Base-by-base conservation (phyloP, 192 early-diverging fungal species). In the Phycomyces nitens region DNA sequence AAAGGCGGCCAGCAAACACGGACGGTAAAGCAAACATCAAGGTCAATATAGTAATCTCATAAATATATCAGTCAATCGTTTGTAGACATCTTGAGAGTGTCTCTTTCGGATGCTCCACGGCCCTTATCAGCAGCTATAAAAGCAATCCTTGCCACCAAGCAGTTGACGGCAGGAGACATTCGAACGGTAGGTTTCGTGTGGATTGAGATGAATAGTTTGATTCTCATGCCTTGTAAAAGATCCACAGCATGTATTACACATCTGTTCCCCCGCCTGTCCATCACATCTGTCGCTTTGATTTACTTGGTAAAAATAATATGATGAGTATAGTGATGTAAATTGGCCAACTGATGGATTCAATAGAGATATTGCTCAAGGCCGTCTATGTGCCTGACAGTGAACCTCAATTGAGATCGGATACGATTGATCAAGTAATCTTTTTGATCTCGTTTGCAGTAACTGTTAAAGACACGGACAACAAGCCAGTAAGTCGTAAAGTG, bases 101-200 rank as follows among this genome's bases (percentile, higher is more conserved):
- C 73, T 11, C 24, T 80, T 4, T 65, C 71, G 50, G 66, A 74
- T 20, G 67, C 78, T 6, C 79, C 82, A 18, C 38, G 60, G 5
- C 44, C 53, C 4, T 58, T 84, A 16, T 61, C 76, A 50, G 66
- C 64, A 8, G 70, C 80, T 4, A 77, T 83, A 9, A 73, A 73
- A 41, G 70, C 76, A 24, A 79, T 84, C 21, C 65, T 74, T 23
- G 70, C 69, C 23, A 70, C 62, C 1, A 62, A 64, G 5, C 51
- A 65, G 10, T 75, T 77, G 12, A 80, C 82, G 11, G 82, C 84
- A n/a, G 84, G 84, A 8, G 82, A 86, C 66, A 63, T 86, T 0
- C 75, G 84, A 52, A 60, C 62, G 57, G 83, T 84, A 72, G 50
- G 59, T 26, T 41, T 1, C 22, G 40, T 52, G 29, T 34, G 29